These are phyloP conservation scores for Chrysosporium keratinophilum DNA, from an alignment of 2,329 filamentous ascomycete species.

Conservation along the genomic window DNA sequence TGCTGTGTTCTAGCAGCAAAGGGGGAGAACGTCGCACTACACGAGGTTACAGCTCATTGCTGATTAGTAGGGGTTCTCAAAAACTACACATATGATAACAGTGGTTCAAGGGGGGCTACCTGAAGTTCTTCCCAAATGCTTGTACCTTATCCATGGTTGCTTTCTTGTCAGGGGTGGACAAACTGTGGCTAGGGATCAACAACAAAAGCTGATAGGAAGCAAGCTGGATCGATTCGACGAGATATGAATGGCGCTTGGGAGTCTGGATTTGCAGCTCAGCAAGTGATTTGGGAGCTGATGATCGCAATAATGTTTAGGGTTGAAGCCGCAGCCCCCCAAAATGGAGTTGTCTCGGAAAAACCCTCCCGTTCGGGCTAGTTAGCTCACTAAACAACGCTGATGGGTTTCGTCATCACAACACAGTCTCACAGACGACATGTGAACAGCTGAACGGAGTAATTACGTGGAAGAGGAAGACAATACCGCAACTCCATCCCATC, in stretches of 20 bases:
- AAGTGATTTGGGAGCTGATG: not conserved
- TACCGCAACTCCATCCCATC: no score
- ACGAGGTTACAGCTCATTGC: constrained; percentile 22
- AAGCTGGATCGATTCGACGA: not conserved
- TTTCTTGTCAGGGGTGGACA: not conserved
- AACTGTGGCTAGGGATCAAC: not conserved
- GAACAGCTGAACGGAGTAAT: not conserved
- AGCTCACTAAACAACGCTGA: not conserved
- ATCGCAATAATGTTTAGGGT: not conserved
- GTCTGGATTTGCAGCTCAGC: not conserved
- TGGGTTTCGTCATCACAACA: not conserved
- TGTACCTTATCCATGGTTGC: constrained; percentile 56
- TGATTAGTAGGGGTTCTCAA: constrained; percentile 22
- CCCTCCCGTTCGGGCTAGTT: not conserved
- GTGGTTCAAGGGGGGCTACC: constrained; percentile 33
- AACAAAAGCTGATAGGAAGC: not conserved
- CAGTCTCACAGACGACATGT: not conserved
- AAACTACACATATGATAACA: constrained; percentile 6
- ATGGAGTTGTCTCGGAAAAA: not conserved
- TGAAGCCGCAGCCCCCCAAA: constrained; percentile 4
- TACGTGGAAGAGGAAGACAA: not conserved
- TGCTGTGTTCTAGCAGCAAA: constrained; percentile 92
- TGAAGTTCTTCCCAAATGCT: constrained; percentile 61
- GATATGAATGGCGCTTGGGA: not conserved
- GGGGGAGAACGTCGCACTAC: constrained; percentile 74